A percentile compares a stretch with the other conserved stretches of the same genome.
Evolutionary conservation across 2,329 filamentous ascomycete genomes (phyloP).

Genomic region (Microsporum audouinii): DNA sequence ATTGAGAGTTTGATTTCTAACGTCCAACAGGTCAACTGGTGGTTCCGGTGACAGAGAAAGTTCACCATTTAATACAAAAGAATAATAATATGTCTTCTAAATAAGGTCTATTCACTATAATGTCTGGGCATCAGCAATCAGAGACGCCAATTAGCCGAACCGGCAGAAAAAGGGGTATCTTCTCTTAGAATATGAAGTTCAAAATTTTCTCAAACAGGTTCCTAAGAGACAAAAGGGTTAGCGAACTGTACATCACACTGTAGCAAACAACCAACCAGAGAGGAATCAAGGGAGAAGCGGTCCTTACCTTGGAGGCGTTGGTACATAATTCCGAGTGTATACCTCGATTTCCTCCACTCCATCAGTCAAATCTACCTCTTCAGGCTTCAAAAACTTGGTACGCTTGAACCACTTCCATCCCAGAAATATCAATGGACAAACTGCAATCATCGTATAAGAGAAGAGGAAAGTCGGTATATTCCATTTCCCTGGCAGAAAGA

Average conservation of each 20-base stretch:
- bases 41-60: slow-evolving; percentile 51
- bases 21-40: slow-evolving; percentile 56
- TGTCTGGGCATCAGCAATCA: background rate
- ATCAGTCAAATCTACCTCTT: slow-evolving; percentile 51
- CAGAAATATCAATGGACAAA: slow-evolving; percentile 58
- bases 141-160: background rate
- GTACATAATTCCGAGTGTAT: slow-evolving; percentile 52
- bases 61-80: background rate
- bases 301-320: slow-evolving; percentile 41
- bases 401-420: slow-evolving; percentile 61
- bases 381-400: slow-evolving; percentile 46
- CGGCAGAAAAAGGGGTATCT: background rate
- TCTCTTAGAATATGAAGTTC: slow-evolving; percentile 15
- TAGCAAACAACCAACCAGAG: background rate
- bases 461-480: slow-evolving; percentile 60
- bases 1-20: background rate
- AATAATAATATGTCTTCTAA: background rate
- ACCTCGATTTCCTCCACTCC: slow-evolving; percentile 57
- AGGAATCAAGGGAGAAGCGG: background rate
- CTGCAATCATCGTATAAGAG: slow-evolving; percentile 61
- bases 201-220: slow-evolving; percentile 18
- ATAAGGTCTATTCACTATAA: background rate
- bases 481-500: slow-evolving; percentile 58
- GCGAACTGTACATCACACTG: background rate
- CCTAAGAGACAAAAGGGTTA: slow-evolving; percentile 13